Base-by-base conservation (phyloP, 768 basidiomycete genomes). In the Pleurotus salmoneostramineus region DNA sequence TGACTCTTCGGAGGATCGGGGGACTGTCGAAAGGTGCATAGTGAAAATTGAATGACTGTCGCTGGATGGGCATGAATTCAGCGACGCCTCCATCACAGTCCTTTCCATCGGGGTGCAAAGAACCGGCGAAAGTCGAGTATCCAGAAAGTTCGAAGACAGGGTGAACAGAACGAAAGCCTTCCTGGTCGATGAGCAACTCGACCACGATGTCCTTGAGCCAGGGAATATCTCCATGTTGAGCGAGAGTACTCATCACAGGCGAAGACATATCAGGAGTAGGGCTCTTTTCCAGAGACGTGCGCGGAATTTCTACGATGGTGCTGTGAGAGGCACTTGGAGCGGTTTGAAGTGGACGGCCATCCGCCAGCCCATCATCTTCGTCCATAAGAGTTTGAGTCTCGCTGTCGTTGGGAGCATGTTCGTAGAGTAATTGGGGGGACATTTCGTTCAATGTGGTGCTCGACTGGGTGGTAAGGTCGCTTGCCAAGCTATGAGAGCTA, bases 171-270 rank as follows among this genome's bases (percentile, higher is more conserved):
- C 91, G 82, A 64, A 91, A 91, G 3, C 89, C 87, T 72, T 93
- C 93, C 68, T 94, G 93, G 65, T 93, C 93, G 27, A 94, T 85
- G 68, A 84, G 80, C 35, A 93, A 71, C 57, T 88, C 83, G 33
- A 93, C 68, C 42, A 70, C 71, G 32, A 77, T 72, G 42, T 76
- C 74, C 61, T 77, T 75, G 8, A 89, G 75, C 85, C 87, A 88
- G 3, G 69, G 64, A 2, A 83, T 67, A 42, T 75, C 68, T 31
- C 66, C 60, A 0, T 77, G 79, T 35, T 31, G 76, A 71, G n/a
- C 50, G 59, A 5, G 62, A 56, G 14, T 60, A 52, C 43, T 59
- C 40, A 51, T 50, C 42, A 12, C 43, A 36, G 56, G n/a, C 59
- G 15, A 15, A 34, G 49, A 43, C 63, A 62, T 36, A 60, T 49